phyloP scores from a whole-genome alignment of 1,139 yeast species.

The Yamadazyma spencermartinsiae region DNA sequence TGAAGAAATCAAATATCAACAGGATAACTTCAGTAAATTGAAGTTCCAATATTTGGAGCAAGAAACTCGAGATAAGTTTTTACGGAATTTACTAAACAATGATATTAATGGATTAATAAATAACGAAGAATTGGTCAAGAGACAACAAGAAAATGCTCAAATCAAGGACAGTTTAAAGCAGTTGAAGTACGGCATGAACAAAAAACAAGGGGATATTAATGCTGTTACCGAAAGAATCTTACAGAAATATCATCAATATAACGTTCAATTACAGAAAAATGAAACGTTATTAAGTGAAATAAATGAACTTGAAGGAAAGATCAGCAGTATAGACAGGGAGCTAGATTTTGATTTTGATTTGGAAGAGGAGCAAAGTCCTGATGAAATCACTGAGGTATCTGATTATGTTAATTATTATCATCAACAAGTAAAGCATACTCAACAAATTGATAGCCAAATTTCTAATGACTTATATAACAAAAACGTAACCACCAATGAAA shows the following conservation, averaged over 20 bases:
- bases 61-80: slow-evolving; percentile 64
- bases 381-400: slow-evolving; percentile 1
- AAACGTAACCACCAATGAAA: background rate
- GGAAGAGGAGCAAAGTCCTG: slow-evolving; percentile 18
- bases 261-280: slow-evolving; percentile 2
- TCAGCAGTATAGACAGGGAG: slow-evolving; percentile 7
- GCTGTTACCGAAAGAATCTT: slow-evolving; percentile 19
- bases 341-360: slow-evolving; percentile 14
- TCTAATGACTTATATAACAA: slow-evolving; percentile 12
- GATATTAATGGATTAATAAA: slow-evolving; percentile 17
- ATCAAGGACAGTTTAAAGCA: slow-evolving; percentile 21
- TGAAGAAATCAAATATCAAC: slow-evolving; percentile 33
- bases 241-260: slow-evolving; percentile 19
- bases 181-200: slow-evolving; percentile 20
- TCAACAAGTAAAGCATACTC: background rate
- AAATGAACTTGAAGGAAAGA: slow-evolving; percentile 17
- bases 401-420: slow-evolving; percentile 2
- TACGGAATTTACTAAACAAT: slow-evolving; percentile 27
- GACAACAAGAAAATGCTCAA: slow-evolving; percentile 19
- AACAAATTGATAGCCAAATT: slow-evolving; percentile 1
- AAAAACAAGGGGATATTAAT: slow-evolving; percentile 22
- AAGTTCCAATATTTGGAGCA: slow-evolving; percentile 67
- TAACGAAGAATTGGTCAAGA: slow-evolving; percentile 19
- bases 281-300: slow-evolving; percentile 13
- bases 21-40: slow-evolving; percentile 48